Conservation (phyloP, 495 filamentous ascomycete species). For the Penicillium riverlandense region DNA sequence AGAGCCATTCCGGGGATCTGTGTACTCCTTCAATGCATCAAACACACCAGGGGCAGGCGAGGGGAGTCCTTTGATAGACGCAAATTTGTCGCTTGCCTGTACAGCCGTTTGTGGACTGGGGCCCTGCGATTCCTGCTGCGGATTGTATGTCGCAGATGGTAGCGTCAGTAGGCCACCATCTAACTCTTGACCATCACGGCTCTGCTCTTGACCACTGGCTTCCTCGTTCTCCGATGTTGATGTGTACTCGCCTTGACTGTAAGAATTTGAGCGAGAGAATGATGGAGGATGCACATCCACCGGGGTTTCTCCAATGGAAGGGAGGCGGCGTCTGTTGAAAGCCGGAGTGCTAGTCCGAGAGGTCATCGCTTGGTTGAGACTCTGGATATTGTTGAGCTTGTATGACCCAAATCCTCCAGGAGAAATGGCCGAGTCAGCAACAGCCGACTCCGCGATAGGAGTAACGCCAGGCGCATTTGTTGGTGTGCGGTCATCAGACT, state of each 20-base stretch:
- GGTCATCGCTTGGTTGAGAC: constrained; percentile 60
- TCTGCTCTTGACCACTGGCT: constrained; percentile 19
- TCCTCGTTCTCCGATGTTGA: constrained; percentile 43
- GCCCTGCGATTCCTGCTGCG: constrained; percentile 28
- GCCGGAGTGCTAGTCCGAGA: constrained; percentile 69
- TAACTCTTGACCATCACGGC: constrained; percentile 20
- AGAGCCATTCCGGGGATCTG: constrained; percentile 59
- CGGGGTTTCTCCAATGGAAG: constrained; percentile 78
- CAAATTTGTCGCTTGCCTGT: constrained; percentile 35
- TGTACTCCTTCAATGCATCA: constrained; percentile 49
- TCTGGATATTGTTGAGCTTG: constrained; percentile 48
- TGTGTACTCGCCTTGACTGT: constrained; percentile 39
- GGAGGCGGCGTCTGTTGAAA: constrained; percentile 61
- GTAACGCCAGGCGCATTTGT: constrained; percentile 72
- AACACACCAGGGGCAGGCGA: constrained; percentile 52
- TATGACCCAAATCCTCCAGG: constrained; percentile 65
- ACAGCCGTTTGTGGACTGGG: constrained; percentile 48
- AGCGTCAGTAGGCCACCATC: constrained; percentile 28
- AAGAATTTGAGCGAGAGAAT: constrained; percentile 30
- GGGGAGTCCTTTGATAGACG: constrained; percentile 46
- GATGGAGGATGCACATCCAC: constrained; percentile 46
- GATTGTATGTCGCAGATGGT: constrained; percentile 46
- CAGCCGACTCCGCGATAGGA: constrained; percentile 86
- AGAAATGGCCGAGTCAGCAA: constrained; percentile 79
- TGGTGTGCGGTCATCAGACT: constrained; percentile 65